Evolutionary conservation across 2,329 filamentous ascomycete genomes (phyloP), one percentile per base, ranked within the genome.

Genomic region (Didymella sp.): DNA sequence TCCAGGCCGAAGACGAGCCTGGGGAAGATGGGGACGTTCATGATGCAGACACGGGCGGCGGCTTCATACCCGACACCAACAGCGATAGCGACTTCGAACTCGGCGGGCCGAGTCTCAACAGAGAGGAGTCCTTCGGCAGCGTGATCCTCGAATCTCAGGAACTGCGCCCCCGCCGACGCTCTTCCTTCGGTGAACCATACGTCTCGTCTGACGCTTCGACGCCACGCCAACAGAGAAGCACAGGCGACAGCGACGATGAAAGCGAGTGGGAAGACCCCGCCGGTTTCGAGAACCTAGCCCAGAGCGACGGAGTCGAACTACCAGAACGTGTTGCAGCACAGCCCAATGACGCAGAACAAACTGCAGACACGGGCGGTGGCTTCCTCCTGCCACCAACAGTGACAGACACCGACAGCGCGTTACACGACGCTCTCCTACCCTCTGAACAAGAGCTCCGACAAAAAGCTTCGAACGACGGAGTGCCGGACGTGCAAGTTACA

Each of bases 121-220:
- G 52, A 76, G 75, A 58, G 21, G 82, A 68, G 28, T 69, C 65
- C 24, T 73, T 73, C 15, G 72, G 70, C 30, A 72, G 69, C 47
- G 54, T 63, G 2, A 66, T 74, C 7, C 61, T 73, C 1, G 68
- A 70, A 2, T 59, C 65, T 3, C 72, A 73, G 7, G 63, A 68
- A 17, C 61, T 73, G 15, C 67, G 64, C 1, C 69, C 68, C 11
- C 60, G 62, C 19, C 62, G 66, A 2, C 58, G 50, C 1, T 69
- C 67, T 25, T 68, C 67, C 46, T 69, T 68, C 13, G 67, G 64
- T 22, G 69, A 35, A 6, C 21, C 48, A 5, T 57, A 48, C 44
- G 13, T 40, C 1, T 49, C 49, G 4, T 58, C 55, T 4, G 24
- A 27, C 9, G 21, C 17, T 6, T 40, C 47, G 3, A 35, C 53